These are phyloP conservation scores for Debaryomyces singareniensis DNA, from an alignment of 1,139 yeast genomes.

Conservation along the genomic window DNA sequence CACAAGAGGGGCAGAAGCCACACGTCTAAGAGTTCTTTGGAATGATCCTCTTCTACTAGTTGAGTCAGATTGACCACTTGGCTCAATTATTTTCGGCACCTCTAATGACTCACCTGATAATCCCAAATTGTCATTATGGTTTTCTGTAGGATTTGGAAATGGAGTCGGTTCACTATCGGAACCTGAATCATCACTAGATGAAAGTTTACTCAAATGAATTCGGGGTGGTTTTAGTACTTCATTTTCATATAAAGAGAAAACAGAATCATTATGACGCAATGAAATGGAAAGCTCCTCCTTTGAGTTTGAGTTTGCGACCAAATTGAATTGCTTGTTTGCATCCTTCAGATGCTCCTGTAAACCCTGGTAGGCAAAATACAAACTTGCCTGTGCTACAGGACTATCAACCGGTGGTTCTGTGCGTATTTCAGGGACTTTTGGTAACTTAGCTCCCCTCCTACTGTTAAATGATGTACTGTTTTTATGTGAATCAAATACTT, in stretches of 20 bases:
- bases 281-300: conserved; percentile 26
- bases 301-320: conserved; percentile 7
- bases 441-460: too few species aligned
- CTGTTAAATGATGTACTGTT: too few species aligned
- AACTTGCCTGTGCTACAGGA: conserved; percentile 35
- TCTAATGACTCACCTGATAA: too few species aligned
- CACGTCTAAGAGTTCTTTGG: conserved; percentile 58
- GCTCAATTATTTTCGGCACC: neutral
- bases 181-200: conserved; percentile 9
- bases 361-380: conserved; percentile 51
- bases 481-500: conserved; percentile 1
- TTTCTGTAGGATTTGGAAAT: neutral
- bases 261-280: conserved; percentile 40
- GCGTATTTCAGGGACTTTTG: conserved; percentile 4
- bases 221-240: conserved; percentile 22
- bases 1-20: conserved; percentile 76
- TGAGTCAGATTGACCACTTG: neutral
- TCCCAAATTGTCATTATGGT: neutral
- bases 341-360: conserved; percentile 43
- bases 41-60: conserved; percentile 13
- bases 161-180: conserved; percentile 4
- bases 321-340: conserved; percentile 22
- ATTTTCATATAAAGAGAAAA: conserved; percentile 24
- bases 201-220: conserved; percentile 9
- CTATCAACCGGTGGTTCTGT: conserved; percentile 10